Percentiles rank a stretch among this genome's conserved stretches.
Evolutionary conservation across 1,284 basidiomycete species (phyloP).

Genomic region (Ustilago cynodontis): DNA sequence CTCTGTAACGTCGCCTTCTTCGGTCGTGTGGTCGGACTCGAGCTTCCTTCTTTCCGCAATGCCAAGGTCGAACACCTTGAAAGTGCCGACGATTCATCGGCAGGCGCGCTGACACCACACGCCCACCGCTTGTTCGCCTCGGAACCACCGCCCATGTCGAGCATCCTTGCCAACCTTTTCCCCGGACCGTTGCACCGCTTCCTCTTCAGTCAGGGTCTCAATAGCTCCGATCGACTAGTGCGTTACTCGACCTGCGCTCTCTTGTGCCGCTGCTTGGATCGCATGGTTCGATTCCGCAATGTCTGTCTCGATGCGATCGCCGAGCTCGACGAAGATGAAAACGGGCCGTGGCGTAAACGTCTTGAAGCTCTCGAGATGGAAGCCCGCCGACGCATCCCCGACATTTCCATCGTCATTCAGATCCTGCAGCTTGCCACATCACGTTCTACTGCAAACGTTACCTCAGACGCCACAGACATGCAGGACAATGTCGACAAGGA

Average conservation of each 20-base stretch:
- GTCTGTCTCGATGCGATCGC: slow-evolving; percentile 53
- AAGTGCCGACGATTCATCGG: slow-evolving; percentile 74
- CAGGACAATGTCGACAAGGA: not conserved
- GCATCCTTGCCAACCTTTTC: slow-evolving; percentile 73
- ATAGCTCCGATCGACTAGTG: slow-evolving; percentile 75
- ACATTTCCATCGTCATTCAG: slow-evolving; percentile 68
- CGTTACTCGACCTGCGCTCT: slow-evolving; percentile 84
- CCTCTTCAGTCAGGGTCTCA: slow-evolving; percentile 80
- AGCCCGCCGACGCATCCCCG: slow-evolving; percentile 55
- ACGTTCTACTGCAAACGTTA: slow-evolving; percentile 5
- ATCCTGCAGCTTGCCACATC: slow-evolving; percentile 67
- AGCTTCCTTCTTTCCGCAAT: slow-evolving; percentile 76
- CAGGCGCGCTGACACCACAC: slow-evolving; percentile 52
- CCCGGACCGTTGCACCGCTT: slow-evolving; percentile 52
- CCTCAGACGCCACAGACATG: not conserved
- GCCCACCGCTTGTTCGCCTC: slow-evolving; percentile 72
- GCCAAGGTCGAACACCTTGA: slow-evolving; percentile 46
- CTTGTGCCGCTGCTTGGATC: slow-evolving; percentile 70
- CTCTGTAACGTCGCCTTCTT: slow-evolving; percentile 86
- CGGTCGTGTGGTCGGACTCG: slow-evolving; percentile 80
- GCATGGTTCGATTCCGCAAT: slow-evolving; percentile 40
- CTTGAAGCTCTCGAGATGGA: slow-evolving; percentile 48
- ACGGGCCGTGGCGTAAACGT: slow-evolving; percentile 49
- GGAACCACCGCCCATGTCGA: slow-evolving; percentile 78
- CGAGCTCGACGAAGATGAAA: slow-evolving; percentile 79